These are phyloP conservation scores for Thalassiosira hispida DNA, from an alignment of 352 stramenopile species.

Conservation along the genomic window DNA sequence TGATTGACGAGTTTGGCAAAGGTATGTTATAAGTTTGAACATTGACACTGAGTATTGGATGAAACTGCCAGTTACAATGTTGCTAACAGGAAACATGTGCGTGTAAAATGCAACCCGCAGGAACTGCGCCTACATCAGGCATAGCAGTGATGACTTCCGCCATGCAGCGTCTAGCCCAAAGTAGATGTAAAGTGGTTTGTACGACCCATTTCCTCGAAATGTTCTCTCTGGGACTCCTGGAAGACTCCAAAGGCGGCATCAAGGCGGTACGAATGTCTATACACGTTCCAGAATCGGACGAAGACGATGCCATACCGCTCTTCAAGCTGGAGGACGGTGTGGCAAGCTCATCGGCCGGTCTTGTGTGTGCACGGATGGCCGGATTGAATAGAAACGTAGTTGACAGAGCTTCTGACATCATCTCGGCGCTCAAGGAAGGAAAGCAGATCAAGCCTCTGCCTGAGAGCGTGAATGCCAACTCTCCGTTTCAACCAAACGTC, in stretches of 20 bases:
- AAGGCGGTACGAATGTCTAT: conserved; percentile 80
- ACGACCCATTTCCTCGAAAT: conserved; percentile 86
- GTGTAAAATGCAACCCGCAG: conserved; percentile 13
- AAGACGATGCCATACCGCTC: conserved; percentile 73
- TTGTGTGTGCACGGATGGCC: conserved; percentile 82
- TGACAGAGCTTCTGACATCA: conserved; percentile 71
- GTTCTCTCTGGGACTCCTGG: conserved; percentile 77
- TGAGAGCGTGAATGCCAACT: conserved; percentile 60
- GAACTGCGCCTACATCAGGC: conserved; percentile 78
- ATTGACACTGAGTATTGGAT: conserved; percentile 29
- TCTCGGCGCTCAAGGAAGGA: conserved; percentile 64
- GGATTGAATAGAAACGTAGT: conserved; percentile 73
- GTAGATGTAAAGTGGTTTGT: conserved; percentile 73
- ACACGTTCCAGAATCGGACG: conserved; percentile 68
- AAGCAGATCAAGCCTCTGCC: conserved; percentile 59
- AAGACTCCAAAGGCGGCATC: conserved; percentile 65
- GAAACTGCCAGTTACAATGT: neutral
- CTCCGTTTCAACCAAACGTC: conserved; percentile 59
- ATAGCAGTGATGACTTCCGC: conserved; percentile 80
- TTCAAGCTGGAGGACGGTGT: conserved; percentile 83
- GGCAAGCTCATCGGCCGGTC: conserved; percentile 76
- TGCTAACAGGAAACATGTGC: neutral
- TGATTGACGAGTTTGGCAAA: conserved; percentile 87
- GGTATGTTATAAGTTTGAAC: no score
- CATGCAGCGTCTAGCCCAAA: conserved; percentile 63